Percentiles rank a stretch among this genome's conserved stretches.
phyloP scores from a whole-genome alignment of 1,284 basidiomycete genomes.

The Pseudomicrostroma phylloplanum region DNA sequence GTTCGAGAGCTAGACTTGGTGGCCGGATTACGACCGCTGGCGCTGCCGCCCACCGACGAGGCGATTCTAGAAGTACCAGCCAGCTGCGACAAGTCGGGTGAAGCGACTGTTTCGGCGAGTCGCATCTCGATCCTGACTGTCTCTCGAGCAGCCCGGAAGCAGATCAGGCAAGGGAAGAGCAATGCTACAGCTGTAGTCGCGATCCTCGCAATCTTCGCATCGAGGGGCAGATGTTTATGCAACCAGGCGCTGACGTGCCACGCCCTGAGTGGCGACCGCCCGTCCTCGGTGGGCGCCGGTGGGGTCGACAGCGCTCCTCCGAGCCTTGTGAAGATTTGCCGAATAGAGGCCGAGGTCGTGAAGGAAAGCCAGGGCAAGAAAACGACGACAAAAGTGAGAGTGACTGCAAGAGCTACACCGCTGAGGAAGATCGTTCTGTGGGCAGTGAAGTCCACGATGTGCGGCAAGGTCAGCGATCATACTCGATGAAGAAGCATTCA shows the following conservation, averaged over 20 bases:
- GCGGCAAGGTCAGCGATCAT: no score
- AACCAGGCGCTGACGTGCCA: no score
- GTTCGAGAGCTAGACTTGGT: not conserved
- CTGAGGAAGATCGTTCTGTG: slow-evolving; percentile 60
- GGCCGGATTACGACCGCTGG: not conserved
- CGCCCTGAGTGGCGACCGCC: not conserved
- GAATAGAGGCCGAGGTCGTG: no score
- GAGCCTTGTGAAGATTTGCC: not conserved
- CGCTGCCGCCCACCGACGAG: not conserved
- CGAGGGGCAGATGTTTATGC: not conserved
- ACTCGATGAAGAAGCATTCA: no score
- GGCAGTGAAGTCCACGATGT: not conserved
- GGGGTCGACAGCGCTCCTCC: not conserved
- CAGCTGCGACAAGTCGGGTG: not conserved
- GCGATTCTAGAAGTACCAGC: no score
- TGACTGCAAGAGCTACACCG: slow-evolving; percentile 58
- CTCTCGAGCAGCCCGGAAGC: slow-evolving; percentile 35
- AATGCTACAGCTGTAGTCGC: slow-evolving; percentile 49
- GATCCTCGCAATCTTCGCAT: slow-evolving; percentile 40
- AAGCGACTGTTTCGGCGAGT: slow-evolving; percentile 18
- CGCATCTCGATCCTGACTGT: slow-evolving; percentile 44
- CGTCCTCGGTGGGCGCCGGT: not conserved
- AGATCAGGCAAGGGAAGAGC: slow-evolving; percentile 36
- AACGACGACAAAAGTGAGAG: slow-evolving; percentile 61
- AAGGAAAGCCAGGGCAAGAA: slow-evolving; percentile 65